Evolutionary conservation across 2,329 filamentous ascomycete species (phyloP).

Genomic region (Nemania diffusa): DNA sequence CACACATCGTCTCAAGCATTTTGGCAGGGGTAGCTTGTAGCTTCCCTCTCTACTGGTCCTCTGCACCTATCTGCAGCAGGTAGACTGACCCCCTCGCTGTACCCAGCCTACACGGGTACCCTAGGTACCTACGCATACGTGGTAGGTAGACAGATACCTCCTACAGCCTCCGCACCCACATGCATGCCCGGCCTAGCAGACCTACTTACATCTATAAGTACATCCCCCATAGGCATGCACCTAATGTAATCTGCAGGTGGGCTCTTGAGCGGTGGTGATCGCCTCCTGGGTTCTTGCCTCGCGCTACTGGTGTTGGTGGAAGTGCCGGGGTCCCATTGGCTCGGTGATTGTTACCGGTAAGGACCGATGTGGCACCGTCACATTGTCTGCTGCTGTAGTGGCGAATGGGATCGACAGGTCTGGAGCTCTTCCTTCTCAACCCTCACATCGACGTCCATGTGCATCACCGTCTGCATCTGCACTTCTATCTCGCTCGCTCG

Average conservation of each 20-base stretch:
- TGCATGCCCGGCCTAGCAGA: neutral
- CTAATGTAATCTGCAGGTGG: conserved; percentile 5
- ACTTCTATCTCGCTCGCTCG: conserved; percentile 27
- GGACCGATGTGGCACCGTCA: conserved; percentile 31
- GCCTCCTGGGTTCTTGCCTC: conserved; percentile 22
- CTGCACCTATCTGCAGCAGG: no score
- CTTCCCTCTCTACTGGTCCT: no score
- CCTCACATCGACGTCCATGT: conserved; percentile 3
- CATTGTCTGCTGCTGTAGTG: neutral
- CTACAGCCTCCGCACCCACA: no score
- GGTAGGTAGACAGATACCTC: no score
- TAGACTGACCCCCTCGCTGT: no score
- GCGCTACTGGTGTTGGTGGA: neutral
- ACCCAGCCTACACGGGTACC: no score
- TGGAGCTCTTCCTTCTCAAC: conserved; percentile 21
- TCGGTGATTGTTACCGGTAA: conserved; percentile 28
- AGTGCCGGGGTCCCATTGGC: conserved; percentile 13
- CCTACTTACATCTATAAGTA: neutral
- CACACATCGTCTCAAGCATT: neutral
- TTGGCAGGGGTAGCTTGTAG: neutral
- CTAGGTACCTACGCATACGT: no score
- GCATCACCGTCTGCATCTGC: conserved; percentile 14
- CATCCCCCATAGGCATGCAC: neutral
- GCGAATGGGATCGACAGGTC: conserved; percentile 26
- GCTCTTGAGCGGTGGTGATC: conserved; percentile 14